These are phyloP conservation scores for Myriosclerotinia curreyana DNA, from an alignment of 2,329 filamentous ascomycete species.

Conservation along the genomic window DNA sequence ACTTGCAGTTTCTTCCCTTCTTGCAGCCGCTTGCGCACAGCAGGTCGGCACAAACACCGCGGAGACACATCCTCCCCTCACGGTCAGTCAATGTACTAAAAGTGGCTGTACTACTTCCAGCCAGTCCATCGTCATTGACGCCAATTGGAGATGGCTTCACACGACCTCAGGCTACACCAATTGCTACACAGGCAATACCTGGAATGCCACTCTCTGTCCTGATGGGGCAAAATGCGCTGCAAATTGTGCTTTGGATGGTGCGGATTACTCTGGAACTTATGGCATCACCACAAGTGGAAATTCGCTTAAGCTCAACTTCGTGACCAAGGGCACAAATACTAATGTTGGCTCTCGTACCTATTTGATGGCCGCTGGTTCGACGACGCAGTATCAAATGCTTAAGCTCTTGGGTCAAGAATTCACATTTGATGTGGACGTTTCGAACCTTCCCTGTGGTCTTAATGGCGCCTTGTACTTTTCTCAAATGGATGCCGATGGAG, in stretches of 20 bases:
- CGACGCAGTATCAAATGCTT: slow-evolving; percentile 63
- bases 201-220: slow-evolving; percentile 45
- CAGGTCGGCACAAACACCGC: slow-evolving; percentile 47
- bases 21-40: slow-evolving; percentile 48
- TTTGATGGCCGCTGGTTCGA: slow-evolving; percentile 54
- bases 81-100: slow-evolving; percentile 50
- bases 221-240: slow-evolving; percentile 46
- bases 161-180: slow-evolving; percentile 43
- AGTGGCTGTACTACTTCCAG: slow-evolving; percentile 48
- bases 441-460: slow-evolving; percentile 64
- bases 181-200: slow-evolving; percentile 46
- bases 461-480: slow-evolving; percentile 70
- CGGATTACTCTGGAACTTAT: slow-evolving; percentile 52
- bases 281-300: slow-evolving; percentile 54
- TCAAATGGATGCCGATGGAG: slow-evolving; percentile 63
- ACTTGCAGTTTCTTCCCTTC: slow-evolving; percentile 44
- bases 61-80: slow-evolving; percentile 53
- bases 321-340: slow-evolving; percentile 47
- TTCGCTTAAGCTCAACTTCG: slow-evolving; percentile 55
- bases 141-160: slow-evolving; percentile 61
- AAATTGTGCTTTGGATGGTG: slow-evolving; percentile 54
- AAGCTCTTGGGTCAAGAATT: slow-evolving; percentile 66
- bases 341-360: slow-evolving; percentile 60
- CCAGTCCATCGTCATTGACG: slow-evolving; percentile 52
- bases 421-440: slow-evolving; percentile 71